Base-by-base conservation (phyloP, 257 asterid species). In the Jasminum sambac region DNA sequence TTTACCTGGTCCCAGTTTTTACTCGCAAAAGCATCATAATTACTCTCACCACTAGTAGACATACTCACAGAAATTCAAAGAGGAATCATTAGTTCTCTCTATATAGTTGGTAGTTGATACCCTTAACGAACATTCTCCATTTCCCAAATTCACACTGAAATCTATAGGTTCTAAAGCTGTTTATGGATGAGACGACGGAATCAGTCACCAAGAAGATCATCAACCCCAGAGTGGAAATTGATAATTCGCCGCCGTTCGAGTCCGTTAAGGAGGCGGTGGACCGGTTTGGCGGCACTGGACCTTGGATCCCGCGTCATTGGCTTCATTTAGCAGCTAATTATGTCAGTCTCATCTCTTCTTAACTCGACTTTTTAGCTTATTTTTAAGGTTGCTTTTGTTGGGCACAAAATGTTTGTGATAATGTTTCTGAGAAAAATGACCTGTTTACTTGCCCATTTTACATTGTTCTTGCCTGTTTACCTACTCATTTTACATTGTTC, bases 241-340 rank as follows among this genome's bases (percentile, higher is more conserved):
- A 94, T 76, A 89, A 96, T 1, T 86, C 97, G 19, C 95, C 95
- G 46, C 97, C 97, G 4, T 88, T 94, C 55, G 96, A 85, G 84
- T 94, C 99, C 8, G 97, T 94, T 11, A 91, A 91, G 85, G 97
- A 94, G 81, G 99, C 99, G 8, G 97, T 94, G 43, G 86, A 84
- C 73, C 89, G 76, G 62, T 94, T 91, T 71, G 96, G 97, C 36
- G 97, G 99, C 69, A 83, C 91, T 63, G 91, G 89, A 23, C 88
- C 96, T 11, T 92, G 96, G 96, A 81, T 86, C 59, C 96, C 92
- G 17, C 85, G 64, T 34, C 96, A 85, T 77, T 71, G 84, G 77
- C 89, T 85, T 24, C 89, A 85, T 76, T 75, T 85, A 23, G 81
- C 86, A 24, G 72, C 87, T 68, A 83, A 75, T 14, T 84, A 73